Base-by-base conservation (phyloP, 345 rosid genomes). In the Lepidium africanum region DNA sequence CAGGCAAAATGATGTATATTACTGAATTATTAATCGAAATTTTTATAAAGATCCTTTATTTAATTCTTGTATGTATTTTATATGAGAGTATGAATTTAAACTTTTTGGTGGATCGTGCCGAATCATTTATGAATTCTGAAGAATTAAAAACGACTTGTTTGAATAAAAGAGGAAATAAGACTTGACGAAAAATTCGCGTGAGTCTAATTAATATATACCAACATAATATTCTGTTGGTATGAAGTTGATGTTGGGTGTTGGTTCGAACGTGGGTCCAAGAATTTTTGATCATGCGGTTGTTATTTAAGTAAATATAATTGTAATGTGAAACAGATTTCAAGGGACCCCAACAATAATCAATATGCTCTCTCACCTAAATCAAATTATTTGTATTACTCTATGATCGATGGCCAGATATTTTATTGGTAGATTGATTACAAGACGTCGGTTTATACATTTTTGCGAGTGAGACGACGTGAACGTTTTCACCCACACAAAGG, bases 261-360 rank as follows among this genome's bases (percentile, higher is more conserved):
- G 57, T 45, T 54, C 41, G 9, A 55, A 65, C 71, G 71, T 73
- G 76, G 76, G 59, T 73, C 71, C 59, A 72, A 48, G 52, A 72
- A 64, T 47, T 16, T 25, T 42, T 39, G 71, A 65, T 48, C 76
- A 30, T 65, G 54, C 45, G 66, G 71, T 54, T 72, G n/a, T 65
- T 48, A 58, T 65, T 57, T 21, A 1, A 10, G n/a, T n/a, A n/a
- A n/a, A n/a, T n/a, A n/a, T n/a, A 49, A 56, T 47, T 72, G 51
- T 46, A 15, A 45, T 55, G 58, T 63, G 76, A 71, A 46, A 47
- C 46, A 57, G 45, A 36, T 25, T 30, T 60, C 6, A 55, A 39
- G 70, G 36, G 58, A 63, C 57, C 49, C 49, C 23, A 63, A 12
- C 36, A 45, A 38, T 33, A 32, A 56, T 49, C 43, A 65, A 57